Base-by-base conservation (phyloP, 768 basidiomycete genomes). In the Suillus alpinus region DNA sequence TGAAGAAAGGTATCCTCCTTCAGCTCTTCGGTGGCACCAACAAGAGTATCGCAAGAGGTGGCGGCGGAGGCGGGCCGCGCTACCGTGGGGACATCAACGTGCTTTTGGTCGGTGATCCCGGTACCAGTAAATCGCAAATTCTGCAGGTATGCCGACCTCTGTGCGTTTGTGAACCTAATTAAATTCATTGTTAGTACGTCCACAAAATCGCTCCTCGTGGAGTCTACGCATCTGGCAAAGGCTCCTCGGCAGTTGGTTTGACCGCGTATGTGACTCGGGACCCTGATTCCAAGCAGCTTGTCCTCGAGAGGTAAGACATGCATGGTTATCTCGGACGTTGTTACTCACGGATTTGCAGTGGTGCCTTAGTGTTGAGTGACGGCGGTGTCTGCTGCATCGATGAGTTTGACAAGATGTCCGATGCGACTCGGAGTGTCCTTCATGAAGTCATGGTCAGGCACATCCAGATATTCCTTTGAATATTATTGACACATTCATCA, bases 391-490 rank as follows among this genome's bases (percentile, higher is more conserved):
- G 95, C 72, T 98, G 96, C 71, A 98, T 98, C 66, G 96, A 98
- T 67, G 96, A 98, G 75, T 98, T 99, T 67, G 97, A 99, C 78
- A 99, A 99, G 75, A 99, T 99, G 97, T 95, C 95, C 39, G 90
- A 98, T 62, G 86, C 92, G 5, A 98, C 97, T 47, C 88, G 97
- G 51, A 98, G 97, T 71, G 96, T 98, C 9, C 84, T 99, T 49
- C 97, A 99, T 75, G 96, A 98, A 86, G 95, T 97, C 16, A 98
- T 98, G 96, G 92, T 93, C 65, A 57, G 81, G 66, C 57, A 62
- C 26, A 31, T 39, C 9, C 16, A 47, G 31, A 26, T 20, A 8
- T 29, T 58, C 37, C 8, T 13, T 29, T 46, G 20, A 31, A 46
- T 34, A 18, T 36, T 10, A 16, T 46, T 62, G 23, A 61, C 59